Base-by-base conservation (phyloP, 139 green algal genomes). In the Haematococcus lacustris region DNA sequence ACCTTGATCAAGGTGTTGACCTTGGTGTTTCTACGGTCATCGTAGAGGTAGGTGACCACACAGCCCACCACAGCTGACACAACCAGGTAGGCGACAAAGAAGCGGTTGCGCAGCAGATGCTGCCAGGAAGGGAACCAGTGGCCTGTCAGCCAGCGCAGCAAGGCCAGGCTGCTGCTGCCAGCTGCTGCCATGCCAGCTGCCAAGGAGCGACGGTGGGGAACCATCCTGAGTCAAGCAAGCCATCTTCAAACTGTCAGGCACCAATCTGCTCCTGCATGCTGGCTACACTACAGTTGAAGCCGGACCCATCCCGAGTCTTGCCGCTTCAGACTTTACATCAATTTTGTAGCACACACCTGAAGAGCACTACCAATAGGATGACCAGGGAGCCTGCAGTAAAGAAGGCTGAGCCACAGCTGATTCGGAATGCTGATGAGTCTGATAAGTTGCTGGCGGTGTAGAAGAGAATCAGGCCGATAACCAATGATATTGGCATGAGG, bases 1-100 rank as follows among this genome's bases (percentile, higher is more conserved):
- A 78, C 73, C 53, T 64, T 64, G 62, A 86, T 78, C 0, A 86
- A 47, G 1, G 63, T 79, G 64, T 82, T 86, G 43, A 86, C 23
- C 39, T 82, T 86, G 57, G 73, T 33, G 76, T 80, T 77, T 2
- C 51, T 63, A 5, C 64, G 62, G 17, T 76, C 75, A n/a, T 79
- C 76, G 43, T 79, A 86, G 35, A 76, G 69, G 50, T 86, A 86
- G 13, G 76, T 81, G 25, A 80, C 7, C 0, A 63, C 76, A 0
- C 73, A 70, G 23, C 80, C 80, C 26, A 80, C 7, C 35, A 74
- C 17, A 0, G 68, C 71, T 7, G 66, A 74, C 1, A 67, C 26
- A 1, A 62, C 32, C 41, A 80, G 38, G 47, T 82, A 81, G 17
- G 25, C 51, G 17, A 69, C 59, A 53, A 80, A 71, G 32, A 33